Evolutionary conservation across 352 stramenopile genomes (phyloP).

Genomic region (Phytophthora europaea): DNA sequence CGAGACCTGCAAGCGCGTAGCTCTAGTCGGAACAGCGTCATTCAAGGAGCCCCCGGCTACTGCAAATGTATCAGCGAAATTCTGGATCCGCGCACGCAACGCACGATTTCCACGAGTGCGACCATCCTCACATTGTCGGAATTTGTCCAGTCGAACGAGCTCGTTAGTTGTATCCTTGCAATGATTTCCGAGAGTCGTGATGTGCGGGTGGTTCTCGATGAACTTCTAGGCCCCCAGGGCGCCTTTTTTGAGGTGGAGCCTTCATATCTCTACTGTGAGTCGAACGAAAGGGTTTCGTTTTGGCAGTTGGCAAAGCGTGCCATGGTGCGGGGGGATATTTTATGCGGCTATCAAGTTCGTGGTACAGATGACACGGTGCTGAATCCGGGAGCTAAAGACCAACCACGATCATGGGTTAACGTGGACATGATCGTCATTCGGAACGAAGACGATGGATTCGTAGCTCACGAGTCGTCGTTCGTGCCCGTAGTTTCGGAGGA

Average conservation of each 20-base stretch:
- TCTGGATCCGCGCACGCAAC: slow-evolving; percentile 81
- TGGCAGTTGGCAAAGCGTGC: slow-evolving; percentile 78
- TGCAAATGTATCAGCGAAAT: slow-evolving; percentile 86
- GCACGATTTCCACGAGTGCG: slow-evolving; percentile 74
- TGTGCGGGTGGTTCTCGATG: slow-evolving; percentile 77
- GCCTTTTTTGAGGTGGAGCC: slow-evolving; percentile 75
- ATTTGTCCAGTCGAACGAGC: slow-evolving; percentile 90
- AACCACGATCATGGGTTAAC: slow-evolving; percentile 47
- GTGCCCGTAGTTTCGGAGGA: slow-evolving; percentile 39
- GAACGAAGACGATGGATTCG: slow-evolving; percentile 36
- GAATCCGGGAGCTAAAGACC: slow-evolving; percentile 68
- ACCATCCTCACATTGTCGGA: slow-evolving; percentile 74
- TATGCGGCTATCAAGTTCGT: slow-evolving; percentile 79
- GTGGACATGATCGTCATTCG: slow-evolving; percentile 76
- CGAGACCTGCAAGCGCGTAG: slow-evolving; percentile 67
- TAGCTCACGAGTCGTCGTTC: slow-evolving; percentile 32
- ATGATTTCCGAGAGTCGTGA: slow-evolving; percentile 88
- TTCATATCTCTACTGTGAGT: slow-evolving; percentile 59
- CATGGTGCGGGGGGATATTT: slow-evolving; percentile 59
- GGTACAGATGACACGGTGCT: slow-evolving; percentile 63
- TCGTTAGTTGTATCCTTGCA: slow-evolving; percentile 80
- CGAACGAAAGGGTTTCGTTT: slow-evolving; percentile 65
- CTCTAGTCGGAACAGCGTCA: slow-evolving; percentile 18
- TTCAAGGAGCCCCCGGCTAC: slow-evolving; percentile 32
- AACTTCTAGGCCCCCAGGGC: slow-evolving; percentile 71